Base-by-base conservation (phyloP, 192 early-diverging fungal species). In the Funneliformis geosporum region DNA sequence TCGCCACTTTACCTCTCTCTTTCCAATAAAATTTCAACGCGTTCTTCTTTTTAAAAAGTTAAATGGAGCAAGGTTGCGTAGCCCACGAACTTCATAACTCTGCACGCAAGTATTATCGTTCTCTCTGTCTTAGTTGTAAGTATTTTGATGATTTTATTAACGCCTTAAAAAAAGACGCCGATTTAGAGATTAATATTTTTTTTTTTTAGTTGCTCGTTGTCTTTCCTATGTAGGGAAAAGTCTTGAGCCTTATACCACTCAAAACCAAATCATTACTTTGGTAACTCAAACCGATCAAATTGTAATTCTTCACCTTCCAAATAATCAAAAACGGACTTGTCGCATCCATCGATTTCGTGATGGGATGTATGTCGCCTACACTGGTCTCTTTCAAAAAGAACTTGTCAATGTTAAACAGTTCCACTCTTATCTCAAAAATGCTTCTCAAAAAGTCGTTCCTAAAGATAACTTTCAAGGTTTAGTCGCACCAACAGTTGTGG, bases 201-300 rank as follows among this genome's bases (percentile, higher is more conserved):
- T 12, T 23, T 12, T 76, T 62, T 14, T 21, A 76, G 75, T 62
- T n/a, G 75, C 55, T 25, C 43, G 23, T 38, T 76, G 33, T 16
- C 75, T 76, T 12, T 76, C 75, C 40, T 76, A 62, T 46, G 18
- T 76, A 4, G 75, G 75, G 16, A 16, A 43, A 16, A 39, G 27
- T 9, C 38, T 76, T 43, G 75, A 76, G 27, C 75, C 75, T 40
- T 76, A 76, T 43, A 25, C 75, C 12, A 61, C 59, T 27, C 75
- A 76, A 42, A 76, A 76, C 38, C n/a, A 60, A 64, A 16, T 76
- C 11, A 4, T 64, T 1, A 42, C 33, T 10, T 12, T 76, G n/a
- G 39, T 23, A 46, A 60, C 43, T 62, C 75, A 60, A 62, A 64
- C 59, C 8, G 60, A 62, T 62, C 18, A 7, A 27, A 42, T 33